Base-by-base conservation (phyloP, 331 rosid species). In the Malus hybrid region DNA sequence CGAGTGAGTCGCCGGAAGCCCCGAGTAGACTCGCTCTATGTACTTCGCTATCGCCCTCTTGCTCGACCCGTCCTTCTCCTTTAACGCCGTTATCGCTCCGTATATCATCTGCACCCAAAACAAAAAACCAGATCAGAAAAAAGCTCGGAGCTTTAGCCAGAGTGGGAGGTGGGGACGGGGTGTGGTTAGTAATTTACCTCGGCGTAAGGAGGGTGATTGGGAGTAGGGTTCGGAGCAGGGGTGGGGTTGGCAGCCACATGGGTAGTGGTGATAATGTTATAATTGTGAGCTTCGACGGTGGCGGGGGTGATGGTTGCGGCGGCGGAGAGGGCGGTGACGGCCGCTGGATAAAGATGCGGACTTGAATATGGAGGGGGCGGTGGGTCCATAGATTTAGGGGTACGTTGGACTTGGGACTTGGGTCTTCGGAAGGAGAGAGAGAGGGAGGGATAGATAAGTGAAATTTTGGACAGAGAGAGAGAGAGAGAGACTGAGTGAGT, bases 21-120 rank as follows among this genome's bases (percentile, higher is more conserved):
- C 87, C 46, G 65, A 34, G 84, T 88, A 88, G 14, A 65, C 82
- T 64, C 82, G 86, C 82, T 93, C 96, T 74, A 93, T 88, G 83
- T 88, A 93, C 81, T 90, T 93, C 0, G 82, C 84, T 57, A 93
- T 93, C 3, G 98, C 96, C 13, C 85, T 87, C 81, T 81, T 88
- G 87, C 96, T 93, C 5, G 98, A 93, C 46, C 98, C 98, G 10
- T 88, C 59, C 6, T 79, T 74, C 84, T 93, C 98, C 82, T 90
- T 93, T 83, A 93, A 66, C 2, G 96, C 91, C 42, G 77, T 71
- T 29, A 93, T 87, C 54, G 98, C 98, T 2, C 85, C 59, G 59
- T 65, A 86, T 55, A 93, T 93, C 98, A 93, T 93, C 98, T 93
- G 80, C 28, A 64, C 24, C 50, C 11, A 39, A 18, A 63, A n/a